Base-by-base conservation (phyloP, 2,329 filamentous ascomycete species). In the Hypoxylon sp. region DNA sequence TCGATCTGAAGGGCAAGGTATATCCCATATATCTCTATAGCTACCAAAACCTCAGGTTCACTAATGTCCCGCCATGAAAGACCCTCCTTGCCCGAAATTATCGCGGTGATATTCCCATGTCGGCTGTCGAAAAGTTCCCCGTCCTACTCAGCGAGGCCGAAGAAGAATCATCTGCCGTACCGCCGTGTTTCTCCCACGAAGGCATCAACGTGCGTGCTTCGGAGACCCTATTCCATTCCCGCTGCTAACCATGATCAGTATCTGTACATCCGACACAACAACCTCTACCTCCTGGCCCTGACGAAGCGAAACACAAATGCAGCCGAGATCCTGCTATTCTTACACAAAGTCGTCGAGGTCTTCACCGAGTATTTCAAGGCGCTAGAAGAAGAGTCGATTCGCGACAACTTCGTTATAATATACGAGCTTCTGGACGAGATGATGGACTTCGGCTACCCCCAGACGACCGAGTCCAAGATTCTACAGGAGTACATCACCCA, bases 361-460 rank as follows among this genome's bases (percentile, higher is more conserved):
- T 99, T 99, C 74, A 99, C 95, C 58, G 95, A 99, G 78, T 99
- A 99, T 81, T 99, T 99, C 84, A 99, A 99, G 77, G 94, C 96
- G 64, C 84, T 99, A 58, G 95, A 99, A 77, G 95, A 99, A 77
- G 95, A 99, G 78, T 97, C 92, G 69, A 99, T 99, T 75, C 88
- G 95, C 69, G 95, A 99, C 81, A 99, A 99, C 81, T 99, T 99
- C 74, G 95, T 99, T 75, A 88, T 99, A 73, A 99, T 99, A 72
- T 99, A 99, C 82, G 95, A 99, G 78, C 79, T 99, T 60, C 85
- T 99, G 63, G 95, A 99, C 73, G 95, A 99, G 81, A 99, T 99
- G 95, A 99, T 99, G 95, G 95, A 99, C 78, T 99, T 99, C 81
- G 95, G 95, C 63, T 97, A 99, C 75, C 95, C 95, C 4, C 95